Evolutionary conservation across 2,329 filamentous ascomycete genomes (phyloP), one percentile per base, ranked within the genome.

Genomic region (Cladobotryum protrusum): DNA sequence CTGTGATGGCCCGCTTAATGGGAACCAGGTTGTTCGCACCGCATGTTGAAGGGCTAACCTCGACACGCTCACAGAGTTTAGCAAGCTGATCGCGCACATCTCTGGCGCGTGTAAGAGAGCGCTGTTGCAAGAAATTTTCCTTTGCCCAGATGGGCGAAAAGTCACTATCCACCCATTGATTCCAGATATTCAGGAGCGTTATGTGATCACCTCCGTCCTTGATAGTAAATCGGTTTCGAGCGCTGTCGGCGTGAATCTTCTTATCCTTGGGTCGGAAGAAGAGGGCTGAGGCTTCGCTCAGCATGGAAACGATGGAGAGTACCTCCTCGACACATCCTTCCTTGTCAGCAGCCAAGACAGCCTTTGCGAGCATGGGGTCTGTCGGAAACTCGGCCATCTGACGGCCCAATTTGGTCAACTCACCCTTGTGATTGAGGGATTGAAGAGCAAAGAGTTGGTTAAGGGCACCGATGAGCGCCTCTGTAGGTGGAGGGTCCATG

Each of bases 191-290:
- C 43, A 97, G 81, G 1, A 95, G 79, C 0, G 89, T 90, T 5
- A 93, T 66, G 60, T 96, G 88, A 64, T 99, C 93, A 39, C 93
- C 93, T 34, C 91, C 91, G 54, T 95, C 90, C 59, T 89, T 89
- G 64, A 92, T 76, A 0, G 89, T 95, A 69, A 97, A 97, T 2
- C 92, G 82, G 34, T 86, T 85, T 13, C 90, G 83, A 0, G 93
- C 93, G 54, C 87, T 89, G 67, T 99, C 92, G 12, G 93, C 93
- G 62, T 96, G 89, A 24, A 96, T 86, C 67, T 96, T 96, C 75
- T 97, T 96, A 71, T 99, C 91, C 65, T 96, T 96, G 17, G 93
- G 91, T 0, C 90, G 80, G 77, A 95, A 95, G 74, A 96, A 99
- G 5, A 99, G 78, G 0, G 90, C 85, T 4, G 86, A 89, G 2